These are phyloP conservation scores for Agaricales sp. DNA, from an alignment of 1,284 basidiomycete species.

Conservation along the genomic window DNA sequence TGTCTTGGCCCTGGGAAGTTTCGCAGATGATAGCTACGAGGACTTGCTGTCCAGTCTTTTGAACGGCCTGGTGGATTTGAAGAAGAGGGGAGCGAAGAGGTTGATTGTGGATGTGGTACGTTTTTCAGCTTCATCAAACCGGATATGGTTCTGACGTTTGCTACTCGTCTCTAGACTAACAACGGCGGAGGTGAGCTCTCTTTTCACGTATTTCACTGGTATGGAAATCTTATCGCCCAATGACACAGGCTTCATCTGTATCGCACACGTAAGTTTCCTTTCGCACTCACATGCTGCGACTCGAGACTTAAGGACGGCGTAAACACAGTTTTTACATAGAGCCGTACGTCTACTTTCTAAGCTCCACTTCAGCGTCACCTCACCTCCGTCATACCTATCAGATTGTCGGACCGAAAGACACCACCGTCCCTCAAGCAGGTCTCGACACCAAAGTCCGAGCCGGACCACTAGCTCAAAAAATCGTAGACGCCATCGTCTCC, in stretches of 20 bases:
- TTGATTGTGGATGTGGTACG: constrained; percentile 49
- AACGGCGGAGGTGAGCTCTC: constrained; percentile 41
- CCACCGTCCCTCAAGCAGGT: constrained; percentile 47
- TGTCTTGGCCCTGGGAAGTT: constrained; percentile 49
- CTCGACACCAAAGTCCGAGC: constrained; percentile 42
- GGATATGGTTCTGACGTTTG: background rate
- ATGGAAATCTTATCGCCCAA: background rate
- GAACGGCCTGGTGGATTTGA: constrained; percentile 37
- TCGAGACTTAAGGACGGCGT: no score
- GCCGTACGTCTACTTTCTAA: constrained; percentile 29
- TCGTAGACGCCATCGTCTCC: constrained; percentile 34
- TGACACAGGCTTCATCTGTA: constrained; percentile 43
- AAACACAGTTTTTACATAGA: constrained; percentile 45
- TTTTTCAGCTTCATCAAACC: constrained; percentile 11
- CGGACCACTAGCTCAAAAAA: constrained; percentile 37
- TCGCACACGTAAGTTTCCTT: constrained; percentile 37
- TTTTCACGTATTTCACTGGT: background rate
- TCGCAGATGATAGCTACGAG: constrained; percentile 34
- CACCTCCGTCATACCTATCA: constrained; percentile 13
- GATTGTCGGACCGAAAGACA: constrained; percentile 43
- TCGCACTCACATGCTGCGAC: background rate
- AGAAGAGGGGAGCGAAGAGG: constrained; percentile 35
- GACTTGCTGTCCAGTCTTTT: constrained; percentile 34
- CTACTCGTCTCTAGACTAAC: constrained; percentile 30
- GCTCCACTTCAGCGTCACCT: constrained; percentile 1